These are phyloP conservation scores for Aspergillus pseudotamarii DNA, from an alignment of 2,329 filamentous ascomycete species.

Conservation along the genomic window DNA sequence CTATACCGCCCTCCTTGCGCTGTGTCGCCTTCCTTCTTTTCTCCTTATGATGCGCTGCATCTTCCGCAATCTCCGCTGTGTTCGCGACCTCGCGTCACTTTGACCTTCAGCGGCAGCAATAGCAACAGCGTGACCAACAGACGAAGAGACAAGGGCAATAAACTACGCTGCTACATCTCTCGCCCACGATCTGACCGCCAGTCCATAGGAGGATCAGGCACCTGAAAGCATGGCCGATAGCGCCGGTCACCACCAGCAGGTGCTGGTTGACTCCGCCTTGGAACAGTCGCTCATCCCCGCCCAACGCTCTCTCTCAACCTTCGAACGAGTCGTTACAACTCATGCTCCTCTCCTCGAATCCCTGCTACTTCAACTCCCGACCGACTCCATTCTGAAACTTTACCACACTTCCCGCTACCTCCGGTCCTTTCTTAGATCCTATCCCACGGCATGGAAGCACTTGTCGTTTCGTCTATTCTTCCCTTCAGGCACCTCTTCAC, in stretches of 20 bases:
- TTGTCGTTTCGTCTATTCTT: conserved; percentile 59
- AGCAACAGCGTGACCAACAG: conserved; percentile 6
- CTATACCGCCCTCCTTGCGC: conserved; percentile 26
- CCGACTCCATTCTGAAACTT: conserved; percentile 58
- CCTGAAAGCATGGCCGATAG: conserved; percentile 12
- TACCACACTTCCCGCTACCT: conserved; percentile 62
- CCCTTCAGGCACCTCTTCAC: conserved; percentile 39
- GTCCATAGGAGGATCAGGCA: conserved; percentile 12
- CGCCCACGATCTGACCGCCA: conserved; percentile 15
- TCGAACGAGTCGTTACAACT: conserved; percentile 59
- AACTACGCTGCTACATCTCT: conserved; percentile 17
- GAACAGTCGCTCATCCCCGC: conserved; percentile 24
- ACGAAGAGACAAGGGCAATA: conserved; percentile 1
- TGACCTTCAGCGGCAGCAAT: conserved; percentile 16
- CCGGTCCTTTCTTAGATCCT: conserved; percentile 56
- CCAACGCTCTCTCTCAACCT: conserved; percentile 45
- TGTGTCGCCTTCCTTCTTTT: conserved; percentile 20
- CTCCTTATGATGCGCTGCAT: conserved; percentile 37
- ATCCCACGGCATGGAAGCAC: conserved; percentile 63
- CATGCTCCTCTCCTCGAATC: conserved; percentile 63
- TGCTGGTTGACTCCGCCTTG: conserved; percentile 29
- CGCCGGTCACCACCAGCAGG: conserved; percentile 19
- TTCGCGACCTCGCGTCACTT: conserved; percentile 35
- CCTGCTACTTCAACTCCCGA: conserved; percentile 60
- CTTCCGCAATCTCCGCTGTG: conserved; percentile 28